Percentiles rank a stretch among this genome's conserved stretches.
Conservation (phyloP, 83 land plant species). For the Larix sibirica region DNA sequence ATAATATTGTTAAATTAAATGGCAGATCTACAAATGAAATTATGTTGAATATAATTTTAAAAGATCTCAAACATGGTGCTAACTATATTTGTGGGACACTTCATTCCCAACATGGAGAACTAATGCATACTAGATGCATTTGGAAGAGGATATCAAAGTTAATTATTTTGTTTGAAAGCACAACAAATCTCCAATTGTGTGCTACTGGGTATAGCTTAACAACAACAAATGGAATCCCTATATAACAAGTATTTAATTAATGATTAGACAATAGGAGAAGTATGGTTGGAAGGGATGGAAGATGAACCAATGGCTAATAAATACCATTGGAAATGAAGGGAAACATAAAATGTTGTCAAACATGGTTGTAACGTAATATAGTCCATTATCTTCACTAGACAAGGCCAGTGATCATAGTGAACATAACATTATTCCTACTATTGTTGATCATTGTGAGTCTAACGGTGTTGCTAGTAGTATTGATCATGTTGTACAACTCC, state of each 20-base stretch:
- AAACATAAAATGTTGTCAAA: neutral
- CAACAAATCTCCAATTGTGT: constrained; percentile 3
- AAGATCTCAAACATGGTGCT: neutral
- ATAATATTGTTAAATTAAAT: constrained; percentile 19
- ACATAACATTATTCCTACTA: neutral
- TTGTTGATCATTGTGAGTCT: neutral
- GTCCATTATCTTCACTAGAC: neutral
- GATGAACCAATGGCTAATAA: neutral
- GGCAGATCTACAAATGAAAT: constrained; percentile 11
- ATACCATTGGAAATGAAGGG: neutral
- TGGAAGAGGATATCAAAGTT: constrained; percentile 1
- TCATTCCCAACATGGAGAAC: neutral
- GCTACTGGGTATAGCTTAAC: neutral
- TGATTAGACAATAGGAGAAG: neutral
- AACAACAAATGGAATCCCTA: neutral
- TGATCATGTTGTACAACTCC: neutral
- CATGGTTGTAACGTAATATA: neutral
- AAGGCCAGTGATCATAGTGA: neutral
- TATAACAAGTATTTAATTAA: neutral
- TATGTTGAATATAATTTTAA: constrained; percentile 10
- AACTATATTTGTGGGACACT: neutral
- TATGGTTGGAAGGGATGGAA: neutral
- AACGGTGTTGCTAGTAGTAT: too few species aligned
- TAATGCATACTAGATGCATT: neutral
- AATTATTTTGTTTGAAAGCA: neutral